Percentiles rank a stretch among this genome's conserved stretches.
Conservation (phyloP, 179 eudicot species). For the Nepenthes alata region DNA sequence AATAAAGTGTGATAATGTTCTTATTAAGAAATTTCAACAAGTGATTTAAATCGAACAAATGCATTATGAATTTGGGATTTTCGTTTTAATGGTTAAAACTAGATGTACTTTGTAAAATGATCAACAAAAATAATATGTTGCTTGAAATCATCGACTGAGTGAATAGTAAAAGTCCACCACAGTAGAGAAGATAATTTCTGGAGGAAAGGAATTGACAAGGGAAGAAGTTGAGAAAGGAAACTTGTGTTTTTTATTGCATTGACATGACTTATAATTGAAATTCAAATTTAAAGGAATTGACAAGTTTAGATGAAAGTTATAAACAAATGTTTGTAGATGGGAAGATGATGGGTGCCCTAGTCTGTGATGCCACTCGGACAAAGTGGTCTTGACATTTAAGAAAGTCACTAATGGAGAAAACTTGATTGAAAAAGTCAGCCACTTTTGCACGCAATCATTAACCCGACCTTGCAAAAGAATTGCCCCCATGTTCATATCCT, state of each 20-base stretch:
- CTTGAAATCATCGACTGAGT: not conserved
- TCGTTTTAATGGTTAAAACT: not conserved
- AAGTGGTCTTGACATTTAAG: not conserved
- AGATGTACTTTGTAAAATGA: not conserved
- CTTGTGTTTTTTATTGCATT: constrained; percentile 5
- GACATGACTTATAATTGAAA: not conserved
- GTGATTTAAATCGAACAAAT: not conserved
- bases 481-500: constrained; percentile 4
- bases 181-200: not conserved
- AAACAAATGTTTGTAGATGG: too few relatives aligned
- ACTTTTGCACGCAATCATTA: constrained; percentile 1
- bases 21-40: not conserved
- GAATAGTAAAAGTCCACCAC: not conserved
- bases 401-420: too few relatives aligned
- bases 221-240: not conserved
- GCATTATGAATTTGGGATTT: not conserved
- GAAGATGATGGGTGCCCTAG: not conserved
- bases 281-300: not conserved
- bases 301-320: not conserved
- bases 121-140: constrained; percentile 4
- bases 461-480: not conserved
- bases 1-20: not conserved
- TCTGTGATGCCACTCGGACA: not conserved
- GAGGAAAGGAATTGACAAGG: not conserved
- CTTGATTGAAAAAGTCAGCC: not conserved